These are phyloP conservation scores for Acer negundo DNA, from an alignment of 345 rosid species.

Conservation along the genomic window DNA sequence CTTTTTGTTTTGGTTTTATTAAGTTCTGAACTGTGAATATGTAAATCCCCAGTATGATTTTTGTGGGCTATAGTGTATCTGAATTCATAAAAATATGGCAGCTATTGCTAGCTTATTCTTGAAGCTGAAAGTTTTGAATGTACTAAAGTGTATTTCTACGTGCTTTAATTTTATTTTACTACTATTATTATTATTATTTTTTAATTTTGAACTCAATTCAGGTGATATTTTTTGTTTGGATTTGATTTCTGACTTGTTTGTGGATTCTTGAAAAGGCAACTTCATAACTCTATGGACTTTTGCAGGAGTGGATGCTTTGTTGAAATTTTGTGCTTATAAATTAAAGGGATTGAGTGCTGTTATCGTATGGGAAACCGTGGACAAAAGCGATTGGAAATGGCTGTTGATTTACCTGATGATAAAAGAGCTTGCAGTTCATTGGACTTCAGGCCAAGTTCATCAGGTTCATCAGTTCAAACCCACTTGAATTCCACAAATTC, in stretches of 20 bases:
- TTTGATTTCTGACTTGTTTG: background rate
- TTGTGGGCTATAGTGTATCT: background rate
- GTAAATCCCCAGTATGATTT: background rate
- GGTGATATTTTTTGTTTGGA: background rate
- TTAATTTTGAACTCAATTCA: slow-evolving; percentile 9
- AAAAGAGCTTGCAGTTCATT: slow-evolving; percentile 89
- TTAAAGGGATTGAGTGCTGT: background rate
- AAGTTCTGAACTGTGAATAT: background rate
- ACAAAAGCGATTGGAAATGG: slow-evolving; percentile 79
- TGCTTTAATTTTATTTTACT: background rate
- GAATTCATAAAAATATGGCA: background rate
- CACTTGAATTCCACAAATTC: slow-evolving; percentile 51
- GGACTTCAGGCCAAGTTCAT: slow-evolving; percentile 76
- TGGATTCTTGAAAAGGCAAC: background rate
- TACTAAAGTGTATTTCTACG: background rate
- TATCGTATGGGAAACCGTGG: slow-evolving; percentile 76
- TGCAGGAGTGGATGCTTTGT: slow-evolving; percentile 6
- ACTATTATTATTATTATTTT: background rate
- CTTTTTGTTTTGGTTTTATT: background rate
- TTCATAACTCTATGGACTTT: background rate
- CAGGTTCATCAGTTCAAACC: slow-evolving; percentile 62
- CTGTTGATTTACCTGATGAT: slow-evolving; percentile 84
- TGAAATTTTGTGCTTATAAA: background rate
- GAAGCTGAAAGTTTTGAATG: background rate
- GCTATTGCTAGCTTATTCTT: background rate